Base-by-base conservation (phyloP, 2,329 filamentous ascomycete genomes). In the Arthrobotrys entomopaga region DNA sequence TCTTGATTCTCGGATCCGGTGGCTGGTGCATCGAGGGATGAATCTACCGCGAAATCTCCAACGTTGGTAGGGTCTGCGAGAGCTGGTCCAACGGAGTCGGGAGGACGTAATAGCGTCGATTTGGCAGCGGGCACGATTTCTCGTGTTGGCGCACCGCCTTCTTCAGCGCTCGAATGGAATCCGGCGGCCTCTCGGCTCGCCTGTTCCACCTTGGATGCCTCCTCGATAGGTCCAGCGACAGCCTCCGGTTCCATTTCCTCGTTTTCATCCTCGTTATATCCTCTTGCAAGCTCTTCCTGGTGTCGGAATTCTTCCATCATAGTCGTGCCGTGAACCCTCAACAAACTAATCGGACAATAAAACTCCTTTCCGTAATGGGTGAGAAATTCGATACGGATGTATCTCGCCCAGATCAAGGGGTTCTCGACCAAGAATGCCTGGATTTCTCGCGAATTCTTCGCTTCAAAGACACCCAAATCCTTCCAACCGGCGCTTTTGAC, bases 331-430 rank as follows among this genome's bases (percentile, higher is more conserved):
- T 99, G 95, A 3, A 99, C 91, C 64, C 95, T 88, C 61, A 99
- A 84, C 16, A 99, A 83, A 73, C 94, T 97, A 15, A 99, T 84
- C 0, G 95, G 95, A 79, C 95, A 99, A 81, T 97, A 99, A 81
- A 91, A 99, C 80, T 99, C 95, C 78, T 93, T 96, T 7, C 95
- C 95, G 81, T 94, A 99, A 80, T 99, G 94, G 3, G 89, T 92
- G 56, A 98, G 81, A 77, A 98, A 95, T 80, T 99, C 95, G 70
- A 99, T 88, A 22, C 92, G 88, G 48, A 99, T 82, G 82, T 98
- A 99, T 76, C 94, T 89, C 49, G 95, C 93, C 91, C 93, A 99
- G 54, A 98, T 98, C 75, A 95, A 88, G 0, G 95, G 93, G 78
- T 97, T 95, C 78, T 95, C 89, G n/a, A 99, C 87, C 13, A 97